Evolutionary conservation across 805 yeast species (phyloP).

Genomic region (Zygosaccharomyces bisporus): DNA sequence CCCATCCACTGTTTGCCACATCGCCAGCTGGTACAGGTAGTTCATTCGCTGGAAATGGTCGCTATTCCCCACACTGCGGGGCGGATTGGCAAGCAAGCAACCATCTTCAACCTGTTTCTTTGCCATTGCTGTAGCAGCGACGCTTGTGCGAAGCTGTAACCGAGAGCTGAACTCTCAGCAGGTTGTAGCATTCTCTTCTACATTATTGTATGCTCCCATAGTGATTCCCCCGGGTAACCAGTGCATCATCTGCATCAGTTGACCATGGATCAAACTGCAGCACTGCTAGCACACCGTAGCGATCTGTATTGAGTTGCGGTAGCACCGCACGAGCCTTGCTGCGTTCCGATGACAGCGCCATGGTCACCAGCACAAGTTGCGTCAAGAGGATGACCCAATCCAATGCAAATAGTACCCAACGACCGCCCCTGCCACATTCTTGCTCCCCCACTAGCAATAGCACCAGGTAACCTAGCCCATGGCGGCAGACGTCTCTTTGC

Average conservation of each 20-base stretch:
- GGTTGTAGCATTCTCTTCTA: not conserved
- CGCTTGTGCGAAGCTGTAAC: not conserved
- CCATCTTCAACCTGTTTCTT: constrained; percentile 19
- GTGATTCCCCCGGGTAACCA: constrained; percentile 6
- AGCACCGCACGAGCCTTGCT: constrained; percentile 4
- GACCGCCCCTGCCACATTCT: constrained; percentile 18
- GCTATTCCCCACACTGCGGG: constrained; percentile 45
- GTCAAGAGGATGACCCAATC: constrained; percentile 15
- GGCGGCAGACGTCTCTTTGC: constrained; percentile 16
- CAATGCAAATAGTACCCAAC: constrained; percentile 16
- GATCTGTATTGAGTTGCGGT: constrained; percentile 11
- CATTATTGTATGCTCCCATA: constrained; percentile 5
- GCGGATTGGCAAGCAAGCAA: constrained; percentile 25
- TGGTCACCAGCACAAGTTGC: constrained; percentile 13
- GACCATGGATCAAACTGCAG: constrained; percentile 18
- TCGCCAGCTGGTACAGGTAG: constrained; percentile 55
- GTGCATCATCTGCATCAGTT: constrained; percentile 4
- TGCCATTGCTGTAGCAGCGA: not conserved
- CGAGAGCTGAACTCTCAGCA: not conserved
- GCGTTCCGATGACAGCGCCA: constrained; percentile 10
- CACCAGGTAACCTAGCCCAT: constrained; percentile 16
- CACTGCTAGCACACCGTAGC: constrained; percentile 21
- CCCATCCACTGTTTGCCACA: constrained; percentile 34
- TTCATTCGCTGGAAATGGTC: constrained; percentile 61
- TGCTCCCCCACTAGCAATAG: constrained; percentile 21